phyloP scores from a whole-genome alignment of 345 rosid genomes.

The Microcos paniculata region DNA sequence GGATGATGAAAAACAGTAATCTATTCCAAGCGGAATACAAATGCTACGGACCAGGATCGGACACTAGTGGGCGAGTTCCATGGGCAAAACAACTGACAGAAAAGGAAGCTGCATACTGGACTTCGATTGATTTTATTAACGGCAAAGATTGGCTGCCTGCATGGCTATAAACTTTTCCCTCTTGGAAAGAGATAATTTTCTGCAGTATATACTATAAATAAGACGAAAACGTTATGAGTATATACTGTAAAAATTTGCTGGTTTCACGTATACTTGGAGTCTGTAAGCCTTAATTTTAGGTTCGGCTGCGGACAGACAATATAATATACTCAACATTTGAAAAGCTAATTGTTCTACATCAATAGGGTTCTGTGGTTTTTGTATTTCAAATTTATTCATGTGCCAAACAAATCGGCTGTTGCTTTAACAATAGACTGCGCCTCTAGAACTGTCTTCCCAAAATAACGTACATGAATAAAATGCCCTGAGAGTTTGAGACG shows the following conservation, averaged over 20 bases:
- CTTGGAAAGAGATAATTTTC: background rate
- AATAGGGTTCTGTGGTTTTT: background rate
- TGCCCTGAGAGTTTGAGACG: too few species aligned
- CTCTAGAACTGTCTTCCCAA: too few species aligned
- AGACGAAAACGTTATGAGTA: background rate
- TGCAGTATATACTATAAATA: background rate
- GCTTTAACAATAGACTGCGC: too few species aligned
- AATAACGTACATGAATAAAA: too few species aligned
- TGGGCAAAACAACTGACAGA: conserved; percentile 76
- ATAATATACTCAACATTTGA: background rate
- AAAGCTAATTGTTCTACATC: background rate
- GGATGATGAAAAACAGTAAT: conserved; percentile 32
- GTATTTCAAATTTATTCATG: background rate
- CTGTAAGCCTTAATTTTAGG: background rate
- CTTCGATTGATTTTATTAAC: conserved; percentile 65
- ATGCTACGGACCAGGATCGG: conserved; percentile 81
- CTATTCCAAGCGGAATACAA: conserved; percentile 69
- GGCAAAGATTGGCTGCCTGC: conserved; percentile 87
- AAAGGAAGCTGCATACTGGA: conserved; percentile 50
- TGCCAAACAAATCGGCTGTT: too few species aligned
- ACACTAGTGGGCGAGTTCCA: conserved; percentile 29
- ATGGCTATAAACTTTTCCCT: conserved; percentile 22
- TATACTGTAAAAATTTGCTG: background rate
- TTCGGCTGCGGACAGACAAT: background rate
- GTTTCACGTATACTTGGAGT: background rate